Base-by-base conservation (phyloP, 2,329 filamentous ascomycete genomes). In the Aureobasidium subglaciale region DNA sequence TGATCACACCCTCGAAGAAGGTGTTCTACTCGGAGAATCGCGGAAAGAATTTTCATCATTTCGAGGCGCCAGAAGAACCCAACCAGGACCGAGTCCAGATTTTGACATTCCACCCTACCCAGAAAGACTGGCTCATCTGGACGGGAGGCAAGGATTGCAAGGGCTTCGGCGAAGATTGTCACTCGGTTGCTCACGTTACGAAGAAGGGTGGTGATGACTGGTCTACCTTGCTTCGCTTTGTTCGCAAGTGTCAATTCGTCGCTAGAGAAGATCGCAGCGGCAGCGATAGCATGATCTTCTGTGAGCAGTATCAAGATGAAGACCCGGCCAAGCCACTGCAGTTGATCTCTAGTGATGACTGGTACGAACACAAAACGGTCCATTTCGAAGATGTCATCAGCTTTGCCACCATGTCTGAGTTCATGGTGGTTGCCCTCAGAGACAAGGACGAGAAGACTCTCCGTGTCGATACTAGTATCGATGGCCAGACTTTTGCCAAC, bases 351-450 rank as follows among this genome's bases (percentile, higher is more conserved):
- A 96, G 87, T 68, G 78, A 88, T 40, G 84, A 95, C 64, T 90
- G 86, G 72, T 95, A 95, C 65, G 79, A 85, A 52, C 78, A 83
- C 59, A 79, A 84, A 63, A 74, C 75, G 13, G 75, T 82, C 20
- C 78, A 83, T 57, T 84, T 87, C 67, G 78, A 81, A 22, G 80
- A 91, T 58, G 87, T 96, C 38, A 83, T 86, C 63, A 86, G 87
- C 62, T 97, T 95, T 70, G 92, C 90, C 2, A 95, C 87, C 5
- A 97, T 96, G 92, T 86, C 87, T 35, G 93, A 99, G 68, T 99
- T 96, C 69, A 93, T 99, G 65, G 83, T 99, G 35, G 86, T 96
- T 48, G 91, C 91, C 1, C 85, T 86, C 5, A 80, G 79, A 43
- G 75, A 81, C 59, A 79, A 86, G 58, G 83, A 87, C 34, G 76